Base-by-base conservation (phyloP, 345 rosid species). In the Melaleuca alternifolia region DNA sequence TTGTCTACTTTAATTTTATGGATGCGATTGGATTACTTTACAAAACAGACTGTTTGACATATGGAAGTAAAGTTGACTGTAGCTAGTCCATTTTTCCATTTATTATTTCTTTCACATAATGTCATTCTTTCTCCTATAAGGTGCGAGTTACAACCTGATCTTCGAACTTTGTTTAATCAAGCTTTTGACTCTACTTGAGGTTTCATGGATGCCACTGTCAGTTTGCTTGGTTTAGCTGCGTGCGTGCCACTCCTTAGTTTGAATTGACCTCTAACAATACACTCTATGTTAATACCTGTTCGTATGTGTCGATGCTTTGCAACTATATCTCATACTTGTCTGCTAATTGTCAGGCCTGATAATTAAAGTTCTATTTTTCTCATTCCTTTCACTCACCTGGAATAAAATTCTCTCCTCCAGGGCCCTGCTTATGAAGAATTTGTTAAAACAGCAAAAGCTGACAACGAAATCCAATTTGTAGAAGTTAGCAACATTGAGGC, bases 391-490 rank as follows among this genome's bases (percentile, higher is more conserved):
- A 18, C 81, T 71, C 13, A 71, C 75, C 41, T 23, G 6, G 33
- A 50, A 76, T 51, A 20, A 33, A 50, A 56, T 83, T 48, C 30
- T 51, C 54, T 48, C 52, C 50, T 50, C 62, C 86, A 96, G 99
- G 98, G 97, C 86, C 85, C 90, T 89, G 90, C 88, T 84, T 88
- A 94, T 89, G 91, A 91, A 28, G 97, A 95, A 89, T 96, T 95
- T 86, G 87, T 94, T 62, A 94, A 93, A 90, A 93, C 98, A 85
- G 97, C 98, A 37, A 88, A 86, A 44, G 71, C 95, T 11, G 91
- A 94, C 88, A 88, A 93, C 51, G 97, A 92, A 89, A 87, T 95
- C 92, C 98, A 96, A 93, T 95, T 95, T 93, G 92, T 89, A 13
- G 95, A 92, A 92, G 90, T 92, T 44, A 89, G 87, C 89, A 90